A percentile compares a stretch with the other conserved stretches of the same genome.
These are phyloP conservation scores for Musa schizocarpa DNA, from an alignment of 176 grass and related monocot species.

Conservation along the genomic window DNA sequence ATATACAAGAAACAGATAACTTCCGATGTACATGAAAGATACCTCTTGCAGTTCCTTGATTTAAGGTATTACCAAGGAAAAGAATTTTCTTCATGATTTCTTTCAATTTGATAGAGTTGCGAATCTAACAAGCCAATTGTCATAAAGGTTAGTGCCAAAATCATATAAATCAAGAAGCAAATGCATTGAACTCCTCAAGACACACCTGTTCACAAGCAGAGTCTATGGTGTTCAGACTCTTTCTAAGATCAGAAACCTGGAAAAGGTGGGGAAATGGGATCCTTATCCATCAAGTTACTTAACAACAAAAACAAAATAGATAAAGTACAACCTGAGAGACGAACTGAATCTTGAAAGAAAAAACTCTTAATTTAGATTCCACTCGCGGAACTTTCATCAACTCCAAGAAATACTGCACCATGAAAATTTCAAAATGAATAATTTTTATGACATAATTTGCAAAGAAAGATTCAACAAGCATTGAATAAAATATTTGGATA, in stretches of 20 bases:
- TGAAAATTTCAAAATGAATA: slow-evolving; percentile 17
- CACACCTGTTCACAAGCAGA: slow-evolving; percentile 73
- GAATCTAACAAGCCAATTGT: slow-evolving; percentile 50
- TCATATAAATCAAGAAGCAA: slow-evolving; percentile 7
- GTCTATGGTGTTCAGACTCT: slow-evolving; percentile 67
- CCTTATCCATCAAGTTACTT: background rate
- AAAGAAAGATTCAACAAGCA: too few species aligned
- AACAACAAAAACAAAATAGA: slow-evolving; percentile 7
- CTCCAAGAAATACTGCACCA: slow-evolving; percentile 87
- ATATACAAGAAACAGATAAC: background rate
- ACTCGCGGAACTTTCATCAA: slow-evolving; percentile 98
- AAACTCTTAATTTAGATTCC: slow-evolving; percentile 93
- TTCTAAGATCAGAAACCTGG: slow-evolving; percentile 68
- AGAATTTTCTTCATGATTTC: slow-evolving; percentile 99
- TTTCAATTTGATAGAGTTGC: slow-evolving; percentile 81
- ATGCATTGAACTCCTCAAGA: slow-evolving; percentile 13
- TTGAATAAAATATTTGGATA: too few species aligned
- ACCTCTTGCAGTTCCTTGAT: slow-evolving; percentile 97
- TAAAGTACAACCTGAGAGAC: slow-evolving; percentile 44
- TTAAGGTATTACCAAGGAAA: slow-evolving; percentile 82
- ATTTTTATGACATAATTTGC: background rate
- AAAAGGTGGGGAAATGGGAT: slow-evolving; percentile 12
- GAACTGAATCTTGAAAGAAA: slow-evolving; percentile 99
- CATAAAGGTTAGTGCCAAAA: background rate
- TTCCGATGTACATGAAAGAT: slow-evolving; percentile 1